These are phyloP conservation scores for Colletotrichum falcatum DNA, from an alignment of 2,329 filamentous ascomycete genomes.

Conservation along the genomic window DNA sequence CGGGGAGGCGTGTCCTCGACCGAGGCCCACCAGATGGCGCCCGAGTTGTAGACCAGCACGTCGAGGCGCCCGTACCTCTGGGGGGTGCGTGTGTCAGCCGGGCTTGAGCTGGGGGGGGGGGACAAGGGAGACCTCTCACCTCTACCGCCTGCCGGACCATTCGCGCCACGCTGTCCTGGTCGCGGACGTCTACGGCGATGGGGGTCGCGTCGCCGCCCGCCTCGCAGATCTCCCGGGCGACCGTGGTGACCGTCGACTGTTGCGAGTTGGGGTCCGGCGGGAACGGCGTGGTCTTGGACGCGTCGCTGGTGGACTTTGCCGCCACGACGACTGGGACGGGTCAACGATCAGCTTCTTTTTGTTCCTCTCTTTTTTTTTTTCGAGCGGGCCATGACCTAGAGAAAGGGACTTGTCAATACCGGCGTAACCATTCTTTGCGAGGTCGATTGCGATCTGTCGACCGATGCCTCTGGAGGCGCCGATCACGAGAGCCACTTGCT, in stretches of 20 bases:
- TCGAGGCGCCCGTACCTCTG: constrained; percentile 74
- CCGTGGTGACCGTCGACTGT: constrained; percentile 83
- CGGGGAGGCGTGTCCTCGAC: constrained; percentile 79
- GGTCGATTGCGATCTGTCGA: constrained; percentile 81
- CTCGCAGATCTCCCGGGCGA: constrained; percentile 77
- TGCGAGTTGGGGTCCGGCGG: constrained; percentile 82
- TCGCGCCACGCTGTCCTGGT: constrained; percentile 68
- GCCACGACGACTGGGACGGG: constrained; percentile 74
- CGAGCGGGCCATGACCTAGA: background rate
- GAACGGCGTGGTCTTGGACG: constrained; percentile 67
- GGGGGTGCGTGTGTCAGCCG: too few relatives aligned
- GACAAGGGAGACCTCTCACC: constrained; percentile 53
- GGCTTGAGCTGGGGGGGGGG: background rate
- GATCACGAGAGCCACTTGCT: constrained; percentile 74
- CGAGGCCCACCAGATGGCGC: constrained; percentile 86
- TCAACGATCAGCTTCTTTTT: background rate
- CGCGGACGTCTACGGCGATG: constrained; percentile 77
- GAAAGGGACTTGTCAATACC: constrained; percentile 59
- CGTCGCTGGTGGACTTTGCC: constrained; percentile 79
- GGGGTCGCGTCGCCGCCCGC: constrained; percentile 74
- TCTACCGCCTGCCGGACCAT: constrained; percentile 70
- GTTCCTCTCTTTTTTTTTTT: background rate
- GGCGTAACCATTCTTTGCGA: constrained; percentile 77
- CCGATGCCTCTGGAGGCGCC: constrained; percentile 86
- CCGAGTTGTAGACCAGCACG: constrained; percentile 84